These are phyloP conservation scores for Xylaria sp. DNA, from an alignment of 2,329 filamentous ascomycete genomes.

Conservation along the genomic window DNA sequence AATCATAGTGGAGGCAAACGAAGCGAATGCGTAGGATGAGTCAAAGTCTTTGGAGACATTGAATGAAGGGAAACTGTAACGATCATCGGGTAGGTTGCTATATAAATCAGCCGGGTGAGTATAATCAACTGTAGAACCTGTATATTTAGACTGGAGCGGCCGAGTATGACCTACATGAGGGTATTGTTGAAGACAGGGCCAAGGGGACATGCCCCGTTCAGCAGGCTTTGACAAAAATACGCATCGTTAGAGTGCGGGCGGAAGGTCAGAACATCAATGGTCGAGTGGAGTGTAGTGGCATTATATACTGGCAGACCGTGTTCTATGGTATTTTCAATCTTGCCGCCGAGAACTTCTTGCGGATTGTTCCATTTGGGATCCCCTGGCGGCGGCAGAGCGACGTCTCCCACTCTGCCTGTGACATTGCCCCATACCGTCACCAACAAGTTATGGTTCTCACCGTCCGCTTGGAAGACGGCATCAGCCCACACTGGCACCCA, in stretches of 20 bases:
- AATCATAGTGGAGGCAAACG: constrained; percentile 74
- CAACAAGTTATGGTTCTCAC: constrained; percentile 68
- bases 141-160: neutral
- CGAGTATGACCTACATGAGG: constrained; percentile 45
- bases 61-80: constrained; percentile 69
- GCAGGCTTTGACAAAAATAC: constrained; percentile 70
- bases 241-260: constrained; percentile 63
- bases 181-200: constrained; percentile 68
- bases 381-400: constrained; percentile 63
- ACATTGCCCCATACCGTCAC: constrained; percentile 92
- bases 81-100: constrained; percentile 34
- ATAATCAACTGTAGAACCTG: neutral
- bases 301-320: constrained; percentile 53
- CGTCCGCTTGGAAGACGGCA: constrained; percentile 70
- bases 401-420: constrained; percentile 67
- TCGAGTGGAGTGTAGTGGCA: constrained; percentile 74
- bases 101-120: constrained; percentile 33
- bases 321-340: constrained; percentile 72
- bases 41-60: constrained; percentile 74
- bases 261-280: constrained; percentile 78
- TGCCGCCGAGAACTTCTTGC: constrained; percentile 67
- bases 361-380: constrained; percentile 61
- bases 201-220: constrained; percentile 74
- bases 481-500: constrained; percentile 78
- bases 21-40: constrained; percentile 86